These are phyloP conservation scores for Pyrenophora tritici-repentis DNA, from an alignment of 2,329 filamentous ascomycete genomes.

Conservation along the genomic window DNA sequence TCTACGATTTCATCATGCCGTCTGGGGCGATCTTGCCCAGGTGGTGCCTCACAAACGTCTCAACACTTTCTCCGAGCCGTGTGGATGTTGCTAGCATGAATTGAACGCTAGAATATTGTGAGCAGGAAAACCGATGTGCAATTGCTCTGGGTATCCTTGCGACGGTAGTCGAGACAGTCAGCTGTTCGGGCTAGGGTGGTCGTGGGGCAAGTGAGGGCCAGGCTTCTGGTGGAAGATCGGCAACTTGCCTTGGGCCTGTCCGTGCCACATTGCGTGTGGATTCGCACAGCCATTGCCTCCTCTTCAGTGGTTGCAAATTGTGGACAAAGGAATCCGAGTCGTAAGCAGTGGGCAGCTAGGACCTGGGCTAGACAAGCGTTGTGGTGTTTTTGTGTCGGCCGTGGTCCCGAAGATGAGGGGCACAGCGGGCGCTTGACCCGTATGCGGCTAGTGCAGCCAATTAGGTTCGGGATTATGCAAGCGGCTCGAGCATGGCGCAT, in stretches of 20 bases:
- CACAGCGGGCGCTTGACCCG: slow-evolving; percentile 9
- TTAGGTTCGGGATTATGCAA: slow-evolving; percentile 9
- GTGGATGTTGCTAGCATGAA: slow-evolving; percentile 2
- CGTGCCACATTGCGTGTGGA: neutral
- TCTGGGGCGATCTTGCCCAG: slow-evolving; percentile 5
- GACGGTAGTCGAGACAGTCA: slow-evolving; percentile 11
- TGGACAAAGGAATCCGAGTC: neutral
- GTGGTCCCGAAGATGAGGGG: neutral
- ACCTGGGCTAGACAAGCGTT: neutral
- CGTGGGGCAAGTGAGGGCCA: slow-evolving; percentile 11
- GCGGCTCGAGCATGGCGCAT: neutral
- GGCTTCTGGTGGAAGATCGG: slow-evolving; percentile 9
- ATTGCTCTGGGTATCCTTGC: slow-evolving; percentile 10
- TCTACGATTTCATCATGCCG: neutral
- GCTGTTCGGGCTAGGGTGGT: slow-evolving; percentile 10
- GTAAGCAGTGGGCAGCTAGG: neutral
- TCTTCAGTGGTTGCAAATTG: neutral
- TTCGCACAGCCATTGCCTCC: neutral
- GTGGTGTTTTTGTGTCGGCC: neutral
- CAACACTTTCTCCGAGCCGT: slow-evolving; percentile 11
- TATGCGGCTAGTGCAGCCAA: slow-evolving; percentile 3
- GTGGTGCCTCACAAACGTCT: slow-evolving; percentile 10
- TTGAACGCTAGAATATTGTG: slow-evolving; percentile 15
- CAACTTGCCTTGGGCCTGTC: slow-evolving; percentile 12
- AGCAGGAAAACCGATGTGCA: slow-evolving; percentile 13